Percentiles rank a stretch among this genome's conserved stretches.
Conservation (phyloP, 176 grass and related monocot genomes). For the Typha latifolia region DNA sequence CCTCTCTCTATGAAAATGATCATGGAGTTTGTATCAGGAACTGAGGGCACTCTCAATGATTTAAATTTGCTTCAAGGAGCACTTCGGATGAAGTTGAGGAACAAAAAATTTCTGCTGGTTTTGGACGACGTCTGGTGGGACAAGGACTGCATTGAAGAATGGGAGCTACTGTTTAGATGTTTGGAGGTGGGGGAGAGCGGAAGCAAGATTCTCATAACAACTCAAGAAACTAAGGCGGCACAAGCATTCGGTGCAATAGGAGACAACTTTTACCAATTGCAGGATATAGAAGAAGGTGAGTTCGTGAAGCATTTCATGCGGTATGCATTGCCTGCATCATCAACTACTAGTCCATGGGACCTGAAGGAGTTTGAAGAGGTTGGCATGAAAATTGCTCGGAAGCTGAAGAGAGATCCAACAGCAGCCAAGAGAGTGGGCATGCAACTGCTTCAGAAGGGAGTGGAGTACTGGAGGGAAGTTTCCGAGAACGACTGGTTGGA, state of each 20-base stretch:
- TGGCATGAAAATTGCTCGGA: background rate
- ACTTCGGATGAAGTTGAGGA: background rate
- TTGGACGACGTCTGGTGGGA: slow-evolving; percentile 31
- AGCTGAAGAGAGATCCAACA: background rate
- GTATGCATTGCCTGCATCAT: background rate
- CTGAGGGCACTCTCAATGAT: background rate
- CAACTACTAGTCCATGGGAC: background rate
- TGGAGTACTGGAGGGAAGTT: background rate
- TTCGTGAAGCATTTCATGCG: background rate
- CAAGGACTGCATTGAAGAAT: background rate
- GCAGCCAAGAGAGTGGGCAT: background rate
- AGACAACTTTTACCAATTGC: background rate
- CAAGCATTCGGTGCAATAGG: background rate
- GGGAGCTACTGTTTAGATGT: background rate
- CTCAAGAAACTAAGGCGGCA: background rate
- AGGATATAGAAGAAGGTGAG: background rate
- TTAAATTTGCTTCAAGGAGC: background rate
- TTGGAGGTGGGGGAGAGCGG: background rate
- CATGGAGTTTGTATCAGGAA: background rate
- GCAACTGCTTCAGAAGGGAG: background rate
- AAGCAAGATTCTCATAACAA: slow-evolving; percentile 5
- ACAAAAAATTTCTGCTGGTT: slow-evolving; percentile 6
- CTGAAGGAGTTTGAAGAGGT: background rate
- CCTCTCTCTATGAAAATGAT: background rate
- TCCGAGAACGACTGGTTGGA: background rate